These are phyloP conservation scores for Aspergillus udagawae DNA, from an alignment of 2,329 filamentous ascomycete genomes.

Conservation along the genomic window DNA sequence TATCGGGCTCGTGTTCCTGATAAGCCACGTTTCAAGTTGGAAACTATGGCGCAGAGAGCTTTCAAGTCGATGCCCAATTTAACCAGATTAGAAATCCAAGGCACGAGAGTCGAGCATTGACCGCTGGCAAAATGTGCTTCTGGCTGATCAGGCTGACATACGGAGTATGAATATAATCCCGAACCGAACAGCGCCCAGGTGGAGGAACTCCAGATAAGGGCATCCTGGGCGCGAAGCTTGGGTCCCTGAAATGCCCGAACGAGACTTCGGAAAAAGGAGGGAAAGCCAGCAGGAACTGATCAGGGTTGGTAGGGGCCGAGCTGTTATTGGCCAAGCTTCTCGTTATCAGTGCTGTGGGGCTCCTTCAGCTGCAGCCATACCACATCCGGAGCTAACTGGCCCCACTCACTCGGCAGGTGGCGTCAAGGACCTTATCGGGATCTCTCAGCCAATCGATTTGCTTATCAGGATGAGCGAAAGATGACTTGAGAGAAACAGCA, in stretches of 20 bases:
- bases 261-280: constrained; percentile 9
- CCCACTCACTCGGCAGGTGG: constrained; percentile 10
- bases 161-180: background rate
- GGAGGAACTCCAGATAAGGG: background rate
- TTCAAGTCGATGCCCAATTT: background rate
- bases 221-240: background rate
- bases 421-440: constrained; percentile 15
- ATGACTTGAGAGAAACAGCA: constrained; percentile 17
- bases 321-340: constrained; percentile 12
- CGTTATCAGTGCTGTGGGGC: constrained; percentile 16
- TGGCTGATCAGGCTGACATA: background rate
- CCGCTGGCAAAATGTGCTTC: too few species aligned
- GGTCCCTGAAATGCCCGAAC: constrained; percentile 8
- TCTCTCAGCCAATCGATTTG: constrained; percentile 14
- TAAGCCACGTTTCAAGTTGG: background rate
- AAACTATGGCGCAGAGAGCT: background rate
- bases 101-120: background rate
- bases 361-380: constrained; percentile 1
- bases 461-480: background rate
- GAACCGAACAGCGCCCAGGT: background rate
- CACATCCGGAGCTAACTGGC: constrained; percentile 3
- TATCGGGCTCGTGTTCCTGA: background rate
- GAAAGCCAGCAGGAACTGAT: background rate
- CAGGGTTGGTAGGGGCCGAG: background rate
- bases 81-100: background rate